phyloP scores from a whole-genome alignment of 768 basidiomycete genomes.

The Thelephora aurantiotincta region DNA sequence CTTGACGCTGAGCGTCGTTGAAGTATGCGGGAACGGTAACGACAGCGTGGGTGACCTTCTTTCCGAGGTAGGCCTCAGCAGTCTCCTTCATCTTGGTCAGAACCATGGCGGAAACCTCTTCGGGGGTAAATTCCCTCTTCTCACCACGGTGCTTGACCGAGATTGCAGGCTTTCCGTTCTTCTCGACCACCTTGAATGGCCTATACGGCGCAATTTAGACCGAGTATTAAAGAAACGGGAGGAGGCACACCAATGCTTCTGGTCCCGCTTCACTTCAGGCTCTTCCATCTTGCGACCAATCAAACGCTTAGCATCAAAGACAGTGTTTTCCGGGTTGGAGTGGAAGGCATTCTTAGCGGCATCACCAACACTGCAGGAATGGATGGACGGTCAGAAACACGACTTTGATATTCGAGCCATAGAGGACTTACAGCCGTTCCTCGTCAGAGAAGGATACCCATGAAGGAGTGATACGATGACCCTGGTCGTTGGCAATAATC shows the following conservation, averaged over 20 bases:
- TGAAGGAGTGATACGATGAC: slow-evolving; percentile 50
- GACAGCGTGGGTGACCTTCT: slow-evolving; percentile 30
- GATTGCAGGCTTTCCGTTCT: slow-evolving; percentile 33
- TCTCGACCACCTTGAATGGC: slow-evolving; percentile 19
- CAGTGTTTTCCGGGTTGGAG: slow-evolving; percentile 83
- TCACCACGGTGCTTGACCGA: slow-evolving; percentile 32
- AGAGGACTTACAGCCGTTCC: slow-evolving; percentile 32
- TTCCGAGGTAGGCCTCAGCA: slow-evolving; percentile 30
- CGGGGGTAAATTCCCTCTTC: slow-evolving; percentile 24
- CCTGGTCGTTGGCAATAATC: slow-evolving; percentile 42
- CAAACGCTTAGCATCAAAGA: slow-evolving; percentile 94
- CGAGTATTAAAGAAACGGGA: slow-evolving; percentile 21
- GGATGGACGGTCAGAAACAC: background rate
- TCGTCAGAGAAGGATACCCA: slow-evolving; percentile 48
- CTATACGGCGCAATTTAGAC: slow-evolving; percentile 9
- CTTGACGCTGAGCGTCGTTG: slow-evolving; percentile 32
- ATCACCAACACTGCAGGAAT: slow-evolving; percentile 58
- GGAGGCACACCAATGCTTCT: slow-evolving; percentile 57
- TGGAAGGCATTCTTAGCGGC: slow-evolving; percentile 93
- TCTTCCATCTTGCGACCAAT: slow-evolving; percentile 82
- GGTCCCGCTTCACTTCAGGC: slow-evolving; percentile 63
- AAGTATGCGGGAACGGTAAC: slow-evolving; percentile 34
- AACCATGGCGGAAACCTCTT: slow-evolving; percentile 30
- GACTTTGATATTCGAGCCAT: background rate
- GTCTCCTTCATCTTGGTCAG: slow-evolving; percentile 34